A percentile compares a stretch with the other conserved stretches of the same genome.
phyloP scores from a whole-genome alignment of 2,329 filamentous ascomycete species.

The Botrytis paeoniae region DNA sequence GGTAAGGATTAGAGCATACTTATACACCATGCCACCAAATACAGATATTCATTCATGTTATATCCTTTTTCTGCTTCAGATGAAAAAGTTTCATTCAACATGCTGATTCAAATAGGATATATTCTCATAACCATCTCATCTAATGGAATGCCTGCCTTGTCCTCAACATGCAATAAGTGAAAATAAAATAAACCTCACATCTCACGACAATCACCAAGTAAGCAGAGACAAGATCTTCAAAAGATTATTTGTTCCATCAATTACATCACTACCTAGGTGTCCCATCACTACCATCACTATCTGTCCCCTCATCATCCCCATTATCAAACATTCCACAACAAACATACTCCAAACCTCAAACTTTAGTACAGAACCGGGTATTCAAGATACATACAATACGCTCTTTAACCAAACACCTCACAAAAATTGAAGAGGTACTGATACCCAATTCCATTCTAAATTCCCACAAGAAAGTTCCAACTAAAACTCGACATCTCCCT shows the following conservation, averaged over 20 bases:
- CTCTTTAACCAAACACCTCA: conserved; percentile 1
- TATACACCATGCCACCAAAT: background rate
- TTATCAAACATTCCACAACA: background rate
- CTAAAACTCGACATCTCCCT: background rate
- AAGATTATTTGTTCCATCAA: background rate
- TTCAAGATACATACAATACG: conserved; percentile 7
- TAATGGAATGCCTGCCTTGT: background rate
- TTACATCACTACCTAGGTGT: background rate
- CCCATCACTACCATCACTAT: background rate
- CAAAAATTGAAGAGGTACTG: background rate
- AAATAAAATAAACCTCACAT: too few species aligned
- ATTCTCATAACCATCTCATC: too few species aligned
- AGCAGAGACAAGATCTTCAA: background rate
- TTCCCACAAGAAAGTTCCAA: background rate
- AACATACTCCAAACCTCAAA: background rate
- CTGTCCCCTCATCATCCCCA: background rate
- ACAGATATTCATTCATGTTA: background rate
- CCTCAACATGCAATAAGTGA: background rate
- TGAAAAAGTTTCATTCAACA: background rate
- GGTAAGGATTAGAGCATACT: background rate
- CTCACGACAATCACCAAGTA: background rate
- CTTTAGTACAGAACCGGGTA: background rate
- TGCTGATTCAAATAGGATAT: background rate
- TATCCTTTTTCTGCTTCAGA: background rate
- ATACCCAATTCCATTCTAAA: background rate